Conservation (phyloP, 495 filamentous ascomycete species). For the Parathielavia hyrcaniae region DNA sequence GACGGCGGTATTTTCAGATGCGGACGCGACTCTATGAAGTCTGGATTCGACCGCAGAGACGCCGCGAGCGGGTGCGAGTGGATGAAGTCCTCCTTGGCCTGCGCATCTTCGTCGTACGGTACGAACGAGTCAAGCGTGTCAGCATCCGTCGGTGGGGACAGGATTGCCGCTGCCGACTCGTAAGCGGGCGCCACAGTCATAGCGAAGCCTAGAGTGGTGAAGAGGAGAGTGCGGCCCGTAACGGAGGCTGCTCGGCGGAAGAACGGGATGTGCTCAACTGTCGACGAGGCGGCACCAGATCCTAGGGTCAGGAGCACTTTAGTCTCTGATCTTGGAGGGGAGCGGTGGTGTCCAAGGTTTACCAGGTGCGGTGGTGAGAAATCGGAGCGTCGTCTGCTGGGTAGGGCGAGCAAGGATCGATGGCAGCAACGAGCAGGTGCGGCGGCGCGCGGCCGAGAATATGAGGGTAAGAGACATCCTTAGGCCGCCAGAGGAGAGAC, state of each 20-base stretch:
- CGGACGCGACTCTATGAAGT: slow-evolving; percentile 71
- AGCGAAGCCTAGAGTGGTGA: slow-evolving; percentile 47
- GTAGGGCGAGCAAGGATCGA: neutral
- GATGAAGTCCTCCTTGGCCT: slow-evolving; percentile 65
- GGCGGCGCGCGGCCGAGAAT: slow-evolving; percentile 19
- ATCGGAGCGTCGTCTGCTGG: slow-evolving; percentile 13
- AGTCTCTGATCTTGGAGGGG: neutral
- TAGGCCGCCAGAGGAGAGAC: neutral
- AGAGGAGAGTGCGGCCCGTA: slow-evolving; percentile 36
- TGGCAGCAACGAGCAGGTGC: neutral
- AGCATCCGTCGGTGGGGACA: slow-evolving; percentile 58
- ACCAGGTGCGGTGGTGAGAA: slow-evolving; percentile 16
- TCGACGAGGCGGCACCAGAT: neutral
- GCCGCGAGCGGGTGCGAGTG: slow-evolving; percentile 64
- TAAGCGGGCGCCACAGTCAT: slow-evolving; percentile 49
- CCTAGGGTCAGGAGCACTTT: neutral
- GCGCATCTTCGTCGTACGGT: slow-evolving; percentile 54
- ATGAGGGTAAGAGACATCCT: slow-evolving; percentile 18
- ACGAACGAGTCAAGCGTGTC: slow-evolving; percentile 64
- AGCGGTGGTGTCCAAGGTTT: neutral
- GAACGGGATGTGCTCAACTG: slow-evolving; percentile 13
- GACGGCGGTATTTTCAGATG: slow-evolving; percentile 73
- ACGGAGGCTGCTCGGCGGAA: slow-evolving; percentile 30
- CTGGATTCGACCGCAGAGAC: slow-evolving; percentile 58
- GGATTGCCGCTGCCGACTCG: slow-evolving; percentile 38